Evolutionary conservation across 495 filamentous ascomycete species (phyloP).

Genomic region (Talaromyces wortmannii): DNA sequence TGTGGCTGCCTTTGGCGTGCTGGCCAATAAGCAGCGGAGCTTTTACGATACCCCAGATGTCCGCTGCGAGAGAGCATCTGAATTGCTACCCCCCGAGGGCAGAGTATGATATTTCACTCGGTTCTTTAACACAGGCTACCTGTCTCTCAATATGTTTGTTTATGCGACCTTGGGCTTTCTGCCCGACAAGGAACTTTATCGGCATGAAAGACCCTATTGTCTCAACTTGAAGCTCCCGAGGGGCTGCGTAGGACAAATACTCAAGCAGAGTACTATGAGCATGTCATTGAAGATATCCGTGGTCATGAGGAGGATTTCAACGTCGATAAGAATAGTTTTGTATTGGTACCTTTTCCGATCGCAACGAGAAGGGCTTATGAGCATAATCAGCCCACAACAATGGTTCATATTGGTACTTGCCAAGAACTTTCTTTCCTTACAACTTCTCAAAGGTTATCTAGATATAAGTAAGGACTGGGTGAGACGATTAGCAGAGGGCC

Average conservation of each 20-base stretch:
- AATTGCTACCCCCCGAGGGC: not conserved
- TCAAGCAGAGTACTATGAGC: not conserved
- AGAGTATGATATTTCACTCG: not conserved
- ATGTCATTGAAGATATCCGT: not conserved
- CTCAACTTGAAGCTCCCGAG: not conserved
- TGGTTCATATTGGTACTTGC: conserved; percentile 6
- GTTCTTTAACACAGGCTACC: not conserved
- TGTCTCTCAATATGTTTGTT: not conserved
- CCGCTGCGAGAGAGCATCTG: not conserved
- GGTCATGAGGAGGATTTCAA: not conserved
- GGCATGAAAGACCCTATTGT: not conserved
- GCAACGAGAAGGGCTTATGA: conserved; percentile 2
- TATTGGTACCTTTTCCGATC: not conserved
- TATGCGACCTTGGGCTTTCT: not conserved
- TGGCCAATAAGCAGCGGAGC: not conserved
- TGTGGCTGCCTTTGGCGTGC: not conserved
- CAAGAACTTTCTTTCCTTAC: not conserved
- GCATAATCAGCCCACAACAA: conserved; percentile 6
- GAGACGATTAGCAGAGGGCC: not conserved
- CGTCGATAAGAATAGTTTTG: not conserved
- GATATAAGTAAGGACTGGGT: not conserved
- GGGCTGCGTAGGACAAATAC: not conserved
- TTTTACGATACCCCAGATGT: not conserved
- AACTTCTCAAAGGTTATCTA: not conserved
- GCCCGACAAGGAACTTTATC: not conserved